These are phyloP conservation scores for Lablab purpureus DNA, from an alignment of 306 rosid genomes.

Conservation along the genomic window DNA sequence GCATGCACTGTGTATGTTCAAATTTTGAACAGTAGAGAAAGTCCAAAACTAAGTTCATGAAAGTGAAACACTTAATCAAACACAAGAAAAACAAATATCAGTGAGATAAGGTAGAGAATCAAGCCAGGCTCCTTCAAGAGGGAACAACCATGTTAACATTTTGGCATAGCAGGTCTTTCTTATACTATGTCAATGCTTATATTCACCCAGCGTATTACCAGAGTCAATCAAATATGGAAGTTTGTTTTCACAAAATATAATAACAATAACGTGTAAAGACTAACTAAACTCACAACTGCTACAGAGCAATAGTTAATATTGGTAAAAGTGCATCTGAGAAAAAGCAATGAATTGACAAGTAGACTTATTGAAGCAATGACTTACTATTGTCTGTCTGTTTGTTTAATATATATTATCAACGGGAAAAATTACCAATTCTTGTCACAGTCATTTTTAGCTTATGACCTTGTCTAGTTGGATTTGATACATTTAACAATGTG, in stretches of 20 bases:
- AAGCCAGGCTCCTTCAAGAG: neutral
- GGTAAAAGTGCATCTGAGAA: neutral
- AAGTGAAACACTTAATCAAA: neutral
- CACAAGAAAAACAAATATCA: neutral
- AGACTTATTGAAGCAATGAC: neutral
- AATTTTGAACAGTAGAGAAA: too few relatives aligned
- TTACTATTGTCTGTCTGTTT: neutral
- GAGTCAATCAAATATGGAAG: neutral
- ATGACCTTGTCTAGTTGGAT: neutral
- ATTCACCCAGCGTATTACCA: neutral
- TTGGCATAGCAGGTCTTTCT: neutral
- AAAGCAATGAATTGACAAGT: neutral
- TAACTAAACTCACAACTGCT: neutral
- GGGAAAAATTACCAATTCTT: neutral
- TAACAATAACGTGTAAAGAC: neutral
- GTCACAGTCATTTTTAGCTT: constrained; percentile 13
- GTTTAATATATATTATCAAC: constrained; percentile 9
- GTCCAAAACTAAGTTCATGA: neutral
- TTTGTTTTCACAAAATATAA: neutral
- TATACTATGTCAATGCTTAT: neutral
- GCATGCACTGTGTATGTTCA: neutral
- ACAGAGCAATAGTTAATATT: neutral
- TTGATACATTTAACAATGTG: neutral
- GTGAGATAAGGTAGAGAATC: neutral
- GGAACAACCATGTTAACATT: neutral